Conservation (phyloP, 176 grass and related monocot species). For the Juncus effusus region DNA sequence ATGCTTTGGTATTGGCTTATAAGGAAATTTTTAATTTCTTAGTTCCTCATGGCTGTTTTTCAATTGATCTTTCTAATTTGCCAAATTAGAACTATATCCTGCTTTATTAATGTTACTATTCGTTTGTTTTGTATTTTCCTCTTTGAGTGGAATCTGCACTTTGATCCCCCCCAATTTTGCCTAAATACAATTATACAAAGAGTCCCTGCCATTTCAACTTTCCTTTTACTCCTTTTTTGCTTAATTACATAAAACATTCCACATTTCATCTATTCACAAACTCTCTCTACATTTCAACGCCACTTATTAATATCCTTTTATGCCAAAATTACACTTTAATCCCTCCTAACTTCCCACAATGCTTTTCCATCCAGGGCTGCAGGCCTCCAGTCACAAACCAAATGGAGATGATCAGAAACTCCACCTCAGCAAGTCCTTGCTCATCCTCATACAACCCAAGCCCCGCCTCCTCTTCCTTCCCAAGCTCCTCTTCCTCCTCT, state of each 20-base stretch:
- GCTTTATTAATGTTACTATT: neutral
- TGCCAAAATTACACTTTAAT: no score
- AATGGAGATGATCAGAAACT: constrained; percentile 23
- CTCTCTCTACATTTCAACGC: no score
- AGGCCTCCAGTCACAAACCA: constrained; percentile 35
- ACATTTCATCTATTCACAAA: no score
- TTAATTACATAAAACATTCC: no score
- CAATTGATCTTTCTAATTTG: constrained; percentile 9
- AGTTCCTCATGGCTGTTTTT: no score
- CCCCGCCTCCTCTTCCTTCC: constrained; percentile 55
- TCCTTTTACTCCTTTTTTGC: no score
- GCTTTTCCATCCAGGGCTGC: constrained; percentile 42
- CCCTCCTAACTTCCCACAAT: no score
- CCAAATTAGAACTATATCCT: neutral
- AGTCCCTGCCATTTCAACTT: no score
- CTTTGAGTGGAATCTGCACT: neutral
- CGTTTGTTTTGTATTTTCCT: neutral
- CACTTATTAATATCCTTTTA: no score
- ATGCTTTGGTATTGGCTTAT: neutral
- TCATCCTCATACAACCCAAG: constrained; percentile 52
- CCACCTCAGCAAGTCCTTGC: constrained; percentile 42
- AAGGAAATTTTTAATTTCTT: constrained; percentile 3
- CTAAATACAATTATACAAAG: no score
- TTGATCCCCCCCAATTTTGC: no score
- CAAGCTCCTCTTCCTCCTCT: constrained; percentile 42